These are phyloP conservation scores for Beta lomatogona DNA, from an alignment of 179 eudicot genomes.

Conservation along the genomic window DNA sequence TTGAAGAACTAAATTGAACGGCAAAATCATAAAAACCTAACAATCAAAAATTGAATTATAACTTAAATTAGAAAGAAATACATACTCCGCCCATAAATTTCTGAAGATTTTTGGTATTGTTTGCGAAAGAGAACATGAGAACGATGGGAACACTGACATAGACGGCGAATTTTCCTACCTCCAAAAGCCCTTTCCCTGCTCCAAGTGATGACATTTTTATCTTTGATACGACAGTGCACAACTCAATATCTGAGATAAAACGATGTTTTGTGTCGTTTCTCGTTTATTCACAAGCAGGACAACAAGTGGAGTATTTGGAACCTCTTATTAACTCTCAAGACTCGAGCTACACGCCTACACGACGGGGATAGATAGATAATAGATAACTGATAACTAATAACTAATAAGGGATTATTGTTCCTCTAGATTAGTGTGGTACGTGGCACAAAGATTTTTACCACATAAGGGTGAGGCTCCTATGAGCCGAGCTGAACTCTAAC, in stretches of 20 bases:
- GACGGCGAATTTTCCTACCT: slow-evolving; percentile 76
- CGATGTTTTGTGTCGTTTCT: background rate
- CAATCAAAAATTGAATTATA: background rate
- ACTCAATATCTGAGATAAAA: background rate
- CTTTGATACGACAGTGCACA: background rate
- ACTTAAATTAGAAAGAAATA: background rate
- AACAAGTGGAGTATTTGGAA: too few species aligned
- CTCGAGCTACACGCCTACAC: too few species aligned
- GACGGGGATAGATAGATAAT: too few species aligned
- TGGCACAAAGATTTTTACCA: too few species aligned
- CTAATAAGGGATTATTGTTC: too few species aligned
- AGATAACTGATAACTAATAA: too few species aligned
- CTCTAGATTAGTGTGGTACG: too few species aligned
- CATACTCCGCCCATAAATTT: slow-evolving; percentile 77
- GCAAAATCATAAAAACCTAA: background rate
- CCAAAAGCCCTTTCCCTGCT: slow-evolving; percentile 72
- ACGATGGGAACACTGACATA: slow-evolving; percentile 78
- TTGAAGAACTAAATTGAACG: background rate
- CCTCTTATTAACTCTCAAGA: too few species aligned
- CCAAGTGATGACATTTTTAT: slow-evolving; percentile 77
- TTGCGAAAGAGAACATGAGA: slow-evolving; percentile 83
- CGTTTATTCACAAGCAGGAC: too few species aligned
- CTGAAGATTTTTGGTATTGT: slow-evolving; percentile 70
- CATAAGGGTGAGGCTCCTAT: too few species aligned
- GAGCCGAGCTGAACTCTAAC: too few species aligned